Percentiles rank a stretch among this genome's conserved stretches.
Evolutionary conservation across 2,329 filamentous ascomycete species (phyloP).

Genomic region (Juglanconis juglandina): DNA sequence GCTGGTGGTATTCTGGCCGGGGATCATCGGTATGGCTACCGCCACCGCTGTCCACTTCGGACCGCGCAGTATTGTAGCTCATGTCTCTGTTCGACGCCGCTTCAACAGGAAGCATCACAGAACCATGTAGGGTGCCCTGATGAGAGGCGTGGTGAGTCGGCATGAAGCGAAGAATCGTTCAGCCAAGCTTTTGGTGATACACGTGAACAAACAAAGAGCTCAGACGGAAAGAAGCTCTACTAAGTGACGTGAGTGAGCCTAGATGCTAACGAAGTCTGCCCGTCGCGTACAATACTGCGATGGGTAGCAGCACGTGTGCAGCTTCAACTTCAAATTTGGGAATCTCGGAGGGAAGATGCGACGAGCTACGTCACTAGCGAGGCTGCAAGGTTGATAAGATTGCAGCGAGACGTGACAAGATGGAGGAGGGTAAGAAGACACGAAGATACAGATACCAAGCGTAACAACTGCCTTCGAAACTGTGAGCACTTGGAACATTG

Average conservation of each 20-base stretch:
- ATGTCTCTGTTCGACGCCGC: not conserved
- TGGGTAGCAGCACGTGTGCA: conserved; percentile 1
- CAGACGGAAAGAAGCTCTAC: not conserved
- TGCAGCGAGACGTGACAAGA: not conserved
- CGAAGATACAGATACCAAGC: not conserved
- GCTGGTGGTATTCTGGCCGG: not conserved
- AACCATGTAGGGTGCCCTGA: conserved; percentile 7
- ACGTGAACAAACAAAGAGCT: too few relatives aligned
- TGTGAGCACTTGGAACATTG: too few relatives aligned
- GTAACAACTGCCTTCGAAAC: not conserved
- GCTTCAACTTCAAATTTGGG: not conserved
- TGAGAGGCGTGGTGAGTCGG: conserved; percentile 8
- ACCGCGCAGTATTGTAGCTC: conserved; percentile 7
- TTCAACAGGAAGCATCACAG: conserved; percentile 13
- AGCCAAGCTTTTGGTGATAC: not conserved
- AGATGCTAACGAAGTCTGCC: not conserved
- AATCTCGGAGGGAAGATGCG: conserved; percentile 1
- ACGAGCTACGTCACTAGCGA: conserved; percentile 13
- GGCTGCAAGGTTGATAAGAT: not conserved
- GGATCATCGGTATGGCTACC: not conserved
- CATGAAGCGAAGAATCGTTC: not conserved
- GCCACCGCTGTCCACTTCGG: conserved; percentile 1
- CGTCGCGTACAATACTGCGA: conserved; percentile 6
- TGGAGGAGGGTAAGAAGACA: not conserved
- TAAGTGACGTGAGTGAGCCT: not conserved